Percentiles rank a stretch among this genome's conserved stretches.
Conservation (phyloP, 306 rosid species). For the Dryas octopetala region DNA sequence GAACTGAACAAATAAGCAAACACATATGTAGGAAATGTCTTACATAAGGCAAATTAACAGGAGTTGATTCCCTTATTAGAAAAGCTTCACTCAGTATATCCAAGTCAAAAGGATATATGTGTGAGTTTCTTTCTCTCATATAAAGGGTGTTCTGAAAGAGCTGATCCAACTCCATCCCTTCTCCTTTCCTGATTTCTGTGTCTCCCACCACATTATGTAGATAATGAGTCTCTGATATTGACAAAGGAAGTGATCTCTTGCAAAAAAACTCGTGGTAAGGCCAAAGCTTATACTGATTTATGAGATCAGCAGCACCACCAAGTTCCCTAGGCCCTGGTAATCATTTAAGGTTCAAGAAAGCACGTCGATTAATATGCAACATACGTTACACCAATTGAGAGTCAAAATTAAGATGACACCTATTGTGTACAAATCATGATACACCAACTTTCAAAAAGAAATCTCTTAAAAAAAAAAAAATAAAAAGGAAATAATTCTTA, state of each 20-base stretch:
- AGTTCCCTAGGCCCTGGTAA: slow-evolving; percentile 36
- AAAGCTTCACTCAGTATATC: slow-evolving; percentile 28
- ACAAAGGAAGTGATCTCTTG: slow-evolving; percentile 34
- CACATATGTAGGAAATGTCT: slow-evolving; percentile 12
- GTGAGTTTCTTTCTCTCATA: slow-evolving; percentile 12
- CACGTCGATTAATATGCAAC: background rate
- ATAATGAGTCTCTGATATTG: slow-evolving; percentile 35
- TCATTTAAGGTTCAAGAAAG: background rate
- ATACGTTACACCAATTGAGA: too few species aligned
- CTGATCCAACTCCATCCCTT: slow-evolving; percentile 41
- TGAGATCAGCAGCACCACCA: slow-evolving; percentile 36
- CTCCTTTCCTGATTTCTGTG: slow-evolving; percentile 36
- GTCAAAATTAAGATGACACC: too few species aligned
- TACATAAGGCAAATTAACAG: slow-evolving; percentile 29
- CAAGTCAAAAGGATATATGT: slow-evolving; percentile 26
- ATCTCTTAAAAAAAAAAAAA: background rate
- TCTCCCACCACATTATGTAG: slow-evolving; percentile 43
- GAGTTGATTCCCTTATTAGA: slow-evolving; percentile 30
- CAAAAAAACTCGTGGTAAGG: slow-evolving; percentile 32
- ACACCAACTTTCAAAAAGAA: background rate
- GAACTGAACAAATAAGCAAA: background rate
- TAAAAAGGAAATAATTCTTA: background rate
- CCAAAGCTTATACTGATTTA: slow-evolving; percentile 31
- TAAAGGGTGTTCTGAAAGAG: slow-evolving; percentile 14
- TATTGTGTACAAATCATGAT: too few species aligned